These are phyloP conservation scores for Davidsoniella eucalypti DNA, from an alignment of 2,329 filamentous ascomycete genomes.

Conservation along the genomic window DNA sequence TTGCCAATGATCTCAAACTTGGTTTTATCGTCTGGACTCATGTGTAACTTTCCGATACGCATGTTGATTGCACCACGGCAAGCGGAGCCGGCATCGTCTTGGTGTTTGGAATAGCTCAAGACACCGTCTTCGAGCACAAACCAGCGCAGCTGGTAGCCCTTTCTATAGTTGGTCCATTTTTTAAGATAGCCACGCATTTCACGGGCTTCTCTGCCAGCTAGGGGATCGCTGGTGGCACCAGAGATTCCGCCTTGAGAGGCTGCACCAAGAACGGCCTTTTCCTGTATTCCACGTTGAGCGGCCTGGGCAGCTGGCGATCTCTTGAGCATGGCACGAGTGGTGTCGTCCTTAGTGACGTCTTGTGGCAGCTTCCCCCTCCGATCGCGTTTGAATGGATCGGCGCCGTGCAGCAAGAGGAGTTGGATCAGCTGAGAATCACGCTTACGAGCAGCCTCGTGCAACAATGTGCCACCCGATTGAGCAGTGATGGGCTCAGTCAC, in stretches of 20 bases:
- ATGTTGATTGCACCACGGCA: conserved; percentile 98
- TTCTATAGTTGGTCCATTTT: conserved; percentile 99
- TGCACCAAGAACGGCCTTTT: conserved; percentile 78
- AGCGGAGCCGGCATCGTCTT: conserved; percentile 89
- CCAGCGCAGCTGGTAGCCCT: conserved; percentile 91
- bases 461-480: conserved; percentile 72
- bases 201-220: conserved; percentile 68
- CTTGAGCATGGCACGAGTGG: conserved; percentile 75
- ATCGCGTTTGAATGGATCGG: conserved; percentile 88
- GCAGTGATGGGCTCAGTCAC: conserved; percentile 63
- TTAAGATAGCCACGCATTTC: conserved; percentile 99
- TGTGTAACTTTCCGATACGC: conserved; percentile 84
- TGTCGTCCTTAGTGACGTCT: conserved; percentile 90
- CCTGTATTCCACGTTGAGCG: conserved; percentile 87
- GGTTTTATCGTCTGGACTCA: conserved; percentile 94
- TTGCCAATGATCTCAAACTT: conserved; percentile 97
- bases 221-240: conserved; percentile 38
- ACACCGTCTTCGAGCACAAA: conserved; percentile 97
- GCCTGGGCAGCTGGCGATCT: conserved; percentile 86
- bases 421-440: conserved; percentile 80
- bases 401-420: conserved; percentile 78
- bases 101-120: conserved; percentile 96
- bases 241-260: conserved; percentile 38
- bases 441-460: conserved; percentile 84
- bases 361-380: conserved; percentile 91